phyloP scores from a whole-genome alignment of 805 yeast genomes.

The Spathaspora passalidarum region DNA sequence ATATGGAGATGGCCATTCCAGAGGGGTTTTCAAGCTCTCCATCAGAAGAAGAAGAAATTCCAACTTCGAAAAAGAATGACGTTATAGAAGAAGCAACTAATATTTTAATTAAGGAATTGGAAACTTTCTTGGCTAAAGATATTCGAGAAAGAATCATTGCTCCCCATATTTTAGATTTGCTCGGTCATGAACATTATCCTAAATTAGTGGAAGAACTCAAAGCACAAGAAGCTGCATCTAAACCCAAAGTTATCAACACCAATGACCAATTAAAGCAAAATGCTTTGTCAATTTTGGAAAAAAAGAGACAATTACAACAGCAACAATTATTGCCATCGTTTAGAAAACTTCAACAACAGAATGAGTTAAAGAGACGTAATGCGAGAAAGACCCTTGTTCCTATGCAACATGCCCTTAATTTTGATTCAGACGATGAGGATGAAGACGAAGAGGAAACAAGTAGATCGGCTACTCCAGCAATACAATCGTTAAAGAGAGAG shows the following conservation, averaged over 20 bases:
- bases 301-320: constrained; percentile 15
- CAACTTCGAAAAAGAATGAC: constrained; percentile 16
- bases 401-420: constrained; percentile 54
- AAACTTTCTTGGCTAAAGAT: constrained; percentile 62
- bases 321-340: constrained; percentile 29
- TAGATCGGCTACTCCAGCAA: constrained; percentile 34
- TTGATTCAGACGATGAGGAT: constrained; percentile 32
- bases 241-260: constrained; percentile 15
- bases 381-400: constrained; percentile 42
- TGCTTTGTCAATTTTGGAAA: constrained; percentile 24
- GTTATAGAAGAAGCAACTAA: constrained; percentile 58
- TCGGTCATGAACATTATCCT: constrained; percentile 60
- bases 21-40: constrained; percentile 29
- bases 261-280: constrained; percentile 18
- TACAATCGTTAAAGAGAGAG: constrained; percentile 26
- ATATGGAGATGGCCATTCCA: constrained; percentile 59
- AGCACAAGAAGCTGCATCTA: constrained; percentile 23
- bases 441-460: constrained; percentile 35
- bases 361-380: constrained; percentile 12
- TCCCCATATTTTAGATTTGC: constrained; percentile 58
- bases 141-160: constrained; percentile 71
- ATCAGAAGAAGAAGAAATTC: constrained; percentile 8
- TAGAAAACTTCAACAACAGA: constrained; percentile 23
- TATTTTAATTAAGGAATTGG: constrained; percentile 60
- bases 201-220: constrained; percentile 37